These are phyloP conservation scores for Beta lomatogona DNA, from an alignment of 179 eudicot genomes.

Conservation along the genomic window DNA sequence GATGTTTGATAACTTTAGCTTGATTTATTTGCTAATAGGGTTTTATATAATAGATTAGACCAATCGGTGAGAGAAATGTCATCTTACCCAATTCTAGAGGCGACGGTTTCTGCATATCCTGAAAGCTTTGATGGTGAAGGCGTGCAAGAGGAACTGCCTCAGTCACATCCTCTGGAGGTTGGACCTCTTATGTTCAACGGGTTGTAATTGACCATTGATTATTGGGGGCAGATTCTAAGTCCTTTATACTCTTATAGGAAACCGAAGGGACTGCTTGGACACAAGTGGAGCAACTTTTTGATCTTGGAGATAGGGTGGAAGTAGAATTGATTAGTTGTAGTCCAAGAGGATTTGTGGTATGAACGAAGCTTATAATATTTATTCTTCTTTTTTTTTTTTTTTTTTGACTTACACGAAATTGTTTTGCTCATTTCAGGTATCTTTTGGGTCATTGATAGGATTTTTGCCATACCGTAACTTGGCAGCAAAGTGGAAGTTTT, in stretches of 20 bases:
- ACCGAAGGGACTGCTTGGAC: constrained; percentile 75
- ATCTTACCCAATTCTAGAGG: constrained; percentile 38
- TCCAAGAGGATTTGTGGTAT: constrained; percentile 86
- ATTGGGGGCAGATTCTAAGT: constrained; percentile 24
- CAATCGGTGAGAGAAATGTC: constrained; percentile 45
- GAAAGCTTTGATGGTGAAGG: constrained; percentile 38
- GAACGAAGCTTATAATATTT: constrained; percentile 16
- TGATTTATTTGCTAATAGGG: constrained; percentile 19
- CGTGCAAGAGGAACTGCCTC: constrained; percentile 44
- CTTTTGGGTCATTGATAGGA: constrained; percentile 86
- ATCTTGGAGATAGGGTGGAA: constrained; percentile 61
- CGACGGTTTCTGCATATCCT: constrained; percentile 22
- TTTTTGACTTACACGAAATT: background rate
- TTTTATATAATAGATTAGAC: constrained; percentile 63
- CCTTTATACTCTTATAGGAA: constrained; percentile 44
- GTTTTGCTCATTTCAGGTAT: constrained; percentile 51
- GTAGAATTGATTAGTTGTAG: constrained; percentile 83
- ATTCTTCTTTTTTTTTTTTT: constrained; percentile 14
- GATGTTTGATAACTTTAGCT: background rate
- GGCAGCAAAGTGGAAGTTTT: constrained; percentile 78
- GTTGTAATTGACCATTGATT: constrained; percentile 2
- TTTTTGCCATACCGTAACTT: constrained; percentile 93
- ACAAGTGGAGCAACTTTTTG: constrained; percentile 58
- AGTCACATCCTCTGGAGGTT: constrained; percentile 53
- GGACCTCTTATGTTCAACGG: constrained; percentile 9